A percentile compares a stretch with the other conserved stretches of the same genome.
phyloP scores from a whole-genome alignment of 1,284 basidiomycete species.

The Inonotus hispidus region DNA sequence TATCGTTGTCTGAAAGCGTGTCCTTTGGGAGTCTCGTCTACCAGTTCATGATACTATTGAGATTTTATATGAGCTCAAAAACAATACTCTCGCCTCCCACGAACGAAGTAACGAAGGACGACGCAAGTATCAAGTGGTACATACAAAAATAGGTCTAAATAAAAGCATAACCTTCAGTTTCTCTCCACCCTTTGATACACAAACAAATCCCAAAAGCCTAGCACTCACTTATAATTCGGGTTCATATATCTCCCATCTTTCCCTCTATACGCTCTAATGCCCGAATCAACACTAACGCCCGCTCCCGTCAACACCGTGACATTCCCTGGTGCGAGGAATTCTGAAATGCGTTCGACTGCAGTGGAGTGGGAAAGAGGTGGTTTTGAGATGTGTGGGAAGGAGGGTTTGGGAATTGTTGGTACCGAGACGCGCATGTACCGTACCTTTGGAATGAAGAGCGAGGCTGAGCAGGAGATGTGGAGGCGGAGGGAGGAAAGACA shows the following conservation, averaged over 20 bases:
- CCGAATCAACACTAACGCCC: conserved; percentile 89
- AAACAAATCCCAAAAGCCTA: background rate
- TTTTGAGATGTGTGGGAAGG: conserved; percentile 32
- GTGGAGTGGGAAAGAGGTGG: conserved; percentile 34
- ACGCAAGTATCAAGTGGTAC: conserved; percentile 15
- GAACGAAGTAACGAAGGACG: background rate
- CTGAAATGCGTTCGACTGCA: conserved; percentile 59
- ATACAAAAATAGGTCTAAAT: conserved; percentile 54
- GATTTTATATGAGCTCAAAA: background rate
- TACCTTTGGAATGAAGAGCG: no score
- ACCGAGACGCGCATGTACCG: conserved; percentile 69
- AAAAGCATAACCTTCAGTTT: background rate
- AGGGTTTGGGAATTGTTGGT: conserved; percentile 64
- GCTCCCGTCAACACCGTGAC: conserved; percentile 80
- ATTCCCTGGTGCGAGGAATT: conserved; percentile 65
- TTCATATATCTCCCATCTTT: conserved; percentile 83
- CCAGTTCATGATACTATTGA: conserved; percentile 73
- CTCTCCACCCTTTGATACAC: background rate
- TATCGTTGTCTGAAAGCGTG: conserved; percentile 70
- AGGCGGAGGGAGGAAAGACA: no score
- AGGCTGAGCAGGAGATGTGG: no score
- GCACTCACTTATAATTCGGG: conserved; percentile 82
- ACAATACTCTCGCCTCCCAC: no score
- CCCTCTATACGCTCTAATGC: conserved; percentile 85
- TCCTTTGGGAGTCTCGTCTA: conserved; percentile 64